phyloP scores from a whole-genome alignment of 352 stramenopile species.

The Phytophthora kernoviae region DNA sequence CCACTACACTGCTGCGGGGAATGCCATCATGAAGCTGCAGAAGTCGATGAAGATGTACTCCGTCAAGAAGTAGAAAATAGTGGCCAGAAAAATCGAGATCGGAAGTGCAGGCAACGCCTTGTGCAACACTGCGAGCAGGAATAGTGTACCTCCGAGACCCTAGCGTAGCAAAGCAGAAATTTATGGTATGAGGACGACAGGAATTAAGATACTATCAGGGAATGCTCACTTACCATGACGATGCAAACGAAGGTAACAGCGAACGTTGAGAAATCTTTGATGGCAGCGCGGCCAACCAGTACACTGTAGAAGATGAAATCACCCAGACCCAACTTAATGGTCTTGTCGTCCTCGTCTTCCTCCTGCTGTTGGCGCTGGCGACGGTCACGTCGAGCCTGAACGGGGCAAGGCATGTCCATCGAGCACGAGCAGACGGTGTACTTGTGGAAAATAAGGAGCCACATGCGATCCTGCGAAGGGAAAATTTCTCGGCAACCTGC shows the following conservation, averaged over 20 bases:
- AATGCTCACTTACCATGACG: slow-evolving; percentile 81
- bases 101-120: slow-evolving; percentile 95
- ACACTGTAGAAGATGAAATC: slow-evolving; percentile 99
- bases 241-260: slow-evolving; percentile 93
- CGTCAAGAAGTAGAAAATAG: slow-evolving; percentile 85
- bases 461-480: slow-evolving; percentile 72
- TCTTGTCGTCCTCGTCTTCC: slow-evolving; percentile 76
- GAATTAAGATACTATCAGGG: background rate
- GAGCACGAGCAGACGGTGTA: slow-evolving; percentile 86
- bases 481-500: slow-evolving; percentile 88
- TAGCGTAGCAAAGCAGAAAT: slow-evolving; percentile 30
- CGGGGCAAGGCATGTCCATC: slow-evolving; percentile 74
- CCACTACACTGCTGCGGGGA: slow-evolving; percentile 56
- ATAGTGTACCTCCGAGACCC: slow-evolving; percentile 93
- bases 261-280: slow-evolving; percentile 96
- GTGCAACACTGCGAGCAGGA: slow-evolving; percentile 94
- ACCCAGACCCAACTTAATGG: slow-evolving; percentile 94
- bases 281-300: slow-evolving; percentile 94
- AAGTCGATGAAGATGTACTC: slow-evolving; percentile 86
- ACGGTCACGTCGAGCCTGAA: slow-evolving; percentile 68
- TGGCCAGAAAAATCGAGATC: slow-evolving; percentile 92
- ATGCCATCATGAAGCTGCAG: slow-evolving; percentile 80
- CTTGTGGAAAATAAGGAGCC: slow-evolving; percentile 88
- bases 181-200: background rate
- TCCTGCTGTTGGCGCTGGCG: slow-evolving; percentile 59